Conservation (phyloP, 192 early-diverging fungal genomes). For the Gaertneriomyces semiglobifer region DNA sequence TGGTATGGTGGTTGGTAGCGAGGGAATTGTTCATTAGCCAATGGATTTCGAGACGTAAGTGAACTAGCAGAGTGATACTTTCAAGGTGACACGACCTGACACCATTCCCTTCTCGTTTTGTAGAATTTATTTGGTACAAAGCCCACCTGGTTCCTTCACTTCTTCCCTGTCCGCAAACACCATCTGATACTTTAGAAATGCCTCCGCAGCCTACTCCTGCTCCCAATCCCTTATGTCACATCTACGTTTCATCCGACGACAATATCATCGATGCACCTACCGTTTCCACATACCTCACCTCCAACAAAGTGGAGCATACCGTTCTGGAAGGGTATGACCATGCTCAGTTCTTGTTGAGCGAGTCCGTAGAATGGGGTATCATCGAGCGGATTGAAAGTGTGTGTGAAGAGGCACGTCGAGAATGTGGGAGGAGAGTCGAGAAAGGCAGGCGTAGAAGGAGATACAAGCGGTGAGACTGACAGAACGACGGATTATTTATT, state of each 20-base stretch:
- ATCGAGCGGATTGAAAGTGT: conserved; percentile 14
- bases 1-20: conserved; percentile 53
- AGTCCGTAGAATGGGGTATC: conserved; percentile 22
- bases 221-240: conserved; percentile 5
- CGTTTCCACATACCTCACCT: conserved; percentile 26
- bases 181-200: conserved; percentile 1
- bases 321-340: conserved; percentile 23
- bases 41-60: conserved; percentile 46
- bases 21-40: conserved; percentile 59
- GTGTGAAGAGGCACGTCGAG: not conserved
- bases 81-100: no score
- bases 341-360: conserved; percentile 30
- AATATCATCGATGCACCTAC: conserved; percentile 29
- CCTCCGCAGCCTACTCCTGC: no score
- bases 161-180: conserved; percentile 19
- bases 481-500: no score
- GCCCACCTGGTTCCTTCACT: conserved; percentile 26
- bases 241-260: conserved; percentile 25
- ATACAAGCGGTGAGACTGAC: not conserved
- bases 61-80: not conserved
- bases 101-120: not conserved
- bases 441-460: conserved; percentile 5
- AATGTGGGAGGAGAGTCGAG: not conserved
- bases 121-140: conserved; percentile 37
- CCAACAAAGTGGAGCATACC: conserved; percentile 10